Base-by-base conservation (phyloP, 305 asterid genomes). In the Solanum hybrid region DNA sequence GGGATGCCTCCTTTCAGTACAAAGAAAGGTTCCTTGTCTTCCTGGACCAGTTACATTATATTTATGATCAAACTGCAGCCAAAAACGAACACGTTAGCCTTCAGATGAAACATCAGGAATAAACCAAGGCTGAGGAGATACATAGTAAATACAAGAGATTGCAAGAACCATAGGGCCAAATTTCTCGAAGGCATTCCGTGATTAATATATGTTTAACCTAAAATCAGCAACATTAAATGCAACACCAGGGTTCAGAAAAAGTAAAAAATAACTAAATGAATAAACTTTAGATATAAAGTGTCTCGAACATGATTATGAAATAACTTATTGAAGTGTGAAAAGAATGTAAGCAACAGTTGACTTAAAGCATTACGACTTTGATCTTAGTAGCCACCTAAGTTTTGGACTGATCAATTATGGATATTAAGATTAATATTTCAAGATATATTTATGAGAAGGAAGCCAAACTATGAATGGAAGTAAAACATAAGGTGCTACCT, bases 1-100 rank as follows among this genome's bases (percentile, higher is more conserved):
- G 85, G 88, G 73, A 82, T 91, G 90, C 91, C 95, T 93, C 89
- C 88, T 78, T 85, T 91, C 91, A 80, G 92, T 82, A 86, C 95
- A 94, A 84, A 88, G 78, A 86, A 91, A 71, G 72, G 88, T 90
- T 76, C 88, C 88, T 12, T 89, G 90, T 91, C 92, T 91, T 91
- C 91, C 26, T 64, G 92, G 90, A 93, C 90, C 60, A 90, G 75
- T 82, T 27, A 92, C 88, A 90, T 84, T 35, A 42, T 45, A 77
- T 66, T 45, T 88, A 90, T 86, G 81, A 89, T 89, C 91, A 88
- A 93, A 92, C 96, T 94, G 97, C 93, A 93, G 86, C 38, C 87
- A 75, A 87, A 93, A 91, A 89, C 91, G 75, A 89, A 89, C 79
- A 36, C 40, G 51, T 93, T 66, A 92, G 86, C 89, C 92, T 88